These are phyloP conservation scores for Besnoitia besnoiti DNA, from an alignment of 169 alveolate genomes.

Conservation along the genomic window DNA sequence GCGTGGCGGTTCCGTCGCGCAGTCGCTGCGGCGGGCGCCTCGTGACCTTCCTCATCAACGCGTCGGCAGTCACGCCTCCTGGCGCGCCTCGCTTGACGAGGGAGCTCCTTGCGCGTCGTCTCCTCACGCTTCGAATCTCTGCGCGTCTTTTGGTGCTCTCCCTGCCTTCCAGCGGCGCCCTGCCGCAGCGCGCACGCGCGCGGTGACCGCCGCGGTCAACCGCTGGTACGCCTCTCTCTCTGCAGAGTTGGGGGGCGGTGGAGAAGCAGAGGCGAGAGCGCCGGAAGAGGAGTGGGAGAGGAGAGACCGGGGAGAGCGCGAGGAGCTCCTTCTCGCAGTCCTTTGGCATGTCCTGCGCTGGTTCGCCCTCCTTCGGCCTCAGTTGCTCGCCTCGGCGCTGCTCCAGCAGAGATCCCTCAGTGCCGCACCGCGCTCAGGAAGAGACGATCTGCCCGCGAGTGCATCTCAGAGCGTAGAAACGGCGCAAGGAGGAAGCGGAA, in stretches of 20 bases:
- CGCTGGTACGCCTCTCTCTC: neutral
- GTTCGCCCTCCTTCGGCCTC: neutral
- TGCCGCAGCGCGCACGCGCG: neutral
- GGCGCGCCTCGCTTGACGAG: too few relatives aligned
- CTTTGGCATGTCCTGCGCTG: neutral
- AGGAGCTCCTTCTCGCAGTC: neutral
- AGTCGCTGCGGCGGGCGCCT: too few relatives aligned
- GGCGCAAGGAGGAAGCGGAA: neutral
- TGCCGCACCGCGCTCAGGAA: neutral
- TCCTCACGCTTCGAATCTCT: too few relatives aligned
- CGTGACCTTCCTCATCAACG: too few relatives aligned
- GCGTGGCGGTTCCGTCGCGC: too few relatives aligned
- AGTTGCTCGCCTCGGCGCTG: slow-evolving; percentile 2
- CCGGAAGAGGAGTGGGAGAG: neutral
- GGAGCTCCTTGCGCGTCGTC: too few relatives aligned
- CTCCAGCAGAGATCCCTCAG: neutral
- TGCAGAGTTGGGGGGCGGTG: too few relatives aligned
- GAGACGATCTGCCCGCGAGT: neutral
- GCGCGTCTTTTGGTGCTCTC: neutral
- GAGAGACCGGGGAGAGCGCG: neutral
- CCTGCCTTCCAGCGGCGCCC: neutral
- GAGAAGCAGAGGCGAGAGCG: too few relatives aligned
- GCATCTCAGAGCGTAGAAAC: neutral
- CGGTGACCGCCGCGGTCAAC: neutral
- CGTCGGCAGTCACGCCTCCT: too few relatives aligned